A percentile compares a stretch with the other conserved stretches of the same genome.
Conservation (phyloP, 139 green algal genomes). For the Chlorella sp. region DNA sequence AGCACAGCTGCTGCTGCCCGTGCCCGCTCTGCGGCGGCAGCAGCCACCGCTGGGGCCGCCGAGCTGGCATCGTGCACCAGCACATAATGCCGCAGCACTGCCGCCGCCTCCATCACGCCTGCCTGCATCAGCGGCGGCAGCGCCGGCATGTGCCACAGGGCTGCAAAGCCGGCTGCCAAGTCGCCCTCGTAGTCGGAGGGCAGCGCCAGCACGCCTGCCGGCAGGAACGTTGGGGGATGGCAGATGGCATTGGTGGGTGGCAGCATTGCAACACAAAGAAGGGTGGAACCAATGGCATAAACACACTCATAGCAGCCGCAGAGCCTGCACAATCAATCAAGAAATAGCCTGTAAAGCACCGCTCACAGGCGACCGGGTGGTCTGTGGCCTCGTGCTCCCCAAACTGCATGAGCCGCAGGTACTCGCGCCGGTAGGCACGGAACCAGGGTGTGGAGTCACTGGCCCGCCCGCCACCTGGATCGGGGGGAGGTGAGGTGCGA, state of each 20-base stretch:
- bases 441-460: constrained; percentile 81
- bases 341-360: no score
- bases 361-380: constrained; percentile 84
- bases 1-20: constrained; percentile 41
- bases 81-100: constrained; percentile 69
- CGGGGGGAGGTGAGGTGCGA: neutral
- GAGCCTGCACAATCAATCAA: no score
- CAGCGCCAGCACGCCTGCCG: constrained; percentile 71
- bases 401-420: constrained; percentile 82
- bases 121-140: constrained; percentile 64
- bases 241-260: neutral
- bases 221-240: neutral
- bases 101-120: constrained; percentile 64
- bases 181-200: constrained; percentile 54
- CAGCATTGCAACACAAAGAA: no score
- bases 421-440: constrained; percentile 76
- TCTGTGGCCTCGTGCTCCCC: constrained; percentile 89
- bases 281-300: no score
- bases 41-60: constrained; percentile 11
- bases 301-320: neutral
- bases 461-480: neutral
- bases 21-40: constrained; percentile 54
- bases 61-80: constrained; percentile 73
- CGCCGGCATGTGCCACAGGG: constrained; percentile 41
- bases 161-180: constrained; percentile 54